phyloP scores from a whole-genome alignment of 2,329 filamentous ascomycete species.

The Madurella fahalii region DNA sequence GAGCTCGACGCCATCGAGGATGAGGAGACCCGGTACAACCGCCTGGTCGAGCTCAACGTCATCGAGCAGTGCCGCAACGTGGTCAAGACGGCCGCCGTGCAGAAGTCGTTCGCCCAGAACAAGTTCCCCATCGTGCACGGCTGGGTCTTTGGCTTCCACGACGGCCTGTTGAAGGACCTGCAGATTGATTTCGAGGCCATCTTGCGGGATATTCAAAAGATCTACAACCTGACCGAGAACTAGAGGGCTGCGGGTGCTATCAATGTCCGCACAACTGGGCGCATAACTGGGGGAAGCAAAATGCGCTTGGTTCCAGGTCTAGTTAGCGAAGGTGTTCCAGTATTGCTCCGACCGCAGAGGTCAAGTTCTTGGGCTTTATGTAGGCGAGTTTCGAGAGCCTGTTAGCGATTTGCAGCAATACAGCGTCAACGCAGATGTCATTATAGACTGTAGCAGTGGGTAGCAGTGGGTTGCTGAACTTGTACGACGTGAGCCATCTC shows the following conservation, averaged over 20 bases:
- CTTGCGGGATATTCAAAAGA: conserved; percentile 54
- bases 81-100: conserved; percentile 75
- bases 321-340: too few species aligned
- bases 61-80: conserved; percentile 72
- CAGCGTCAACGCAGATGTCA: too few species aligned
- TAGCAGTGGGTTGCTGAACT: too few species aligned
- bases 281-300: background rate
- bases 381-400: too few species aligned
- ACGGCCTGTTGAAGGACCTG: conserved; percentile 61
- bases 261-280: too few species aligned
- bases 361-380: too few species aligned
- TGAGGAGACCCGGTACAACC: conserved; percentile 58
- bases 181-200: conserved; percentile 52
- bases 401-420: too few species aligned
- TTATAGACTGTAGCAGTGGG: too few species aligned
- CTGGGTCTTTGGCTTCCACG: conserved; percentile 67
- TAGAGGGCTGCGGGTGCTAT: background rate
- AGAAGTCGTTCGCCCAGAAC: conserved; percentile 62
- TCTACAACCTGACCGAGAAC: conserved; percentile 48
- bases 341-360: too few species aligned
- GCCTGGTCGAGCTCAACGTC: conserved; percentile 81
- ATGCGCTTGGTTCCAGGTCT: background rate
- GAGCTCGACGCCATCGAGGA: conserved; percentile 63
- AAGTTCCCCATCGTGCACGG: conserved; percentile 67
- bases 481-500: too few species aligned